A percentile compares a stretch with the other conserved stretches of the same genome.
Evolutionary conservation across 768 basidiomycete species (phyloP).

Genomic region (Leccinum ochraceum): DNA sequence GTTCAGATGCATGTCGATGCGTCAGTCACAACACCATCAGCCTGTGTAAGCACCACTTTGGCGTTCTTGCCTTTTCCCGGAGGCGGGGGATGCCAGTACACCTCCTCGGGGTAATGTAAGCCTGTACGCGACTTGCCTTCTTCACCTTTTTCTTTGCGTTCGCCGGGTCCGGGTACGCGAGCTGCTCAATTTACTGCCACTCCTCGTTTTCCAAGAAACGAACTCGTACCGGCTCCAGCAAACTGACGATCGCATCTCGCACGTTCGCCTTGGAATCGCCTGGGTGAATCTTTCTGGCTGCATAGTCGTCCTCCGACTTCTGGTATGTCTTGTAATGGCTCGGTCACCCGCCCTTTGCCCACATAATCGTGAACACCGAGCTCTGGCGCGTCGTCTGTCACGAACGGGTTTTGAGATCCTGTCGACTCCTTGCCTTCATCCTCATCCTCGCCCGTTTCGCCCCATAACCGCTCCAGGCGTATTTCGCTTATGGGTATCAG

Average conservation of each 20-base stretch:
- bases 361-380: slow-evolving; percentile 75
- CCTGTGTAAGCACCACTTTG: slow-evolving; percentile 1
- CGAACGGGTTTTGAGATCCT: slow-evolving; percentile 63
- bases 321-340: slow-evolving; percentile 71
- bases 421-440: slow-evolving; percentile 47
- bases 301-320: slow-evolving; percentile 73
- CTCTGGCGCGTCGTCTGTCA: slow-evolving; percentile 65
- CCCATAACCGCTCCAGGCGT: slow-evolving; percentile 57
- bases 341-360: slow-evolving; percentile 74
- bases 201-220: slow-evolving; percentile 76
- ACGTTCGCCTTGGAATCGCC: slow-evolving; percentile 86
- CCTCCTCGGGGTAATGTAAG: slow-evolving; percentile 46
- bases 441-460: slow-evolving; percentile 42
- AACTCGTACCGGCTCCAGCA: slow-evolving; percentile 81
- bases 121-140: slow-evolving; percentile 36
- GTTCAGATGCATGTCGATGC: too few species aligned
- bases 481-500: slow-evolving; percentile 84
- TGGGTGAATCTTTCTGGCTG: slow-evolving; percentile 77
- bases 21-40: too few species aligned
- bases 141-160: slow-evolving; percentile 60
- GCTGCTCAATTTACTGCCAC: slow-evolving; percentile 73
- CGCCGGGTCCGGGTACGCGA: slow-evolving; percentile 79
- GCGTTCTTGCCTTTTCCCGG: slow-evolving; percentile 72
- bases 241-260: slow-evolving; percentile 64
- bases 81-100: slow-evolving; percentile 75